Base-by-base conservation (phyloP, 768 basidiomycete genomes). In the Suillus spraguei region DNA sequence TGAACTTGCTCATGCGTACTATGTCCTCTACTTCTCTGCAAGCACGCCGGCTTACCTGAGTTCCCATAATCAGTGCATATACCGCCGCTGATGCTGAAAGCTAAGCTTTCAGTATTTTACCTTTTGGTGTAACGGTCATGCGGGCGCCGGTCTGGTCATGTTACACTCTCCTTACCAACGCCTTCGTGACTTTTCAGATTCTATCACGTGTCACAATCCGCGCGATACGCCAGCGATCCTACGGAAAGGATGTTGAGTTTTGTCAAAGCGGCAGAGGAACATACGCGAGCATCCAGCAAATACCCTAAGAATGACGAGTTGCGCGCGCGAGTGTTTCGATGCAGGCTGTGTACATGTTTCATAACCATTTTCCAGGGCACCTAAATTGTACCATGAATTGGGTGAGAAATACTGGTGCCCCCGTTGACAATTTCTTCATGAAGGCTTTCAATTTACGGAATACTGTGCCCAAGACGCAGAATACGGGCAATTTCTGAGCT, bases 301-400 rank as follows among this genome's bases (percentile, higher is more conserved):
- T 67, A 61, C 47, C 61, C 70, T 14, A 36, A 65, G 44, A 70
- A 71, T 46, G 70, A 71, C 36, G 70, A 71, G 22, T 14, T 54
- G 5, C 64, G 65, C 41, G 53, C 62, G 70, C 71, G 59, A 28
- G 60, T 54, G 10, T 6, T 38, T 20, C 38, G 20, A 11, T n/a
- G 14, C 32, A 32, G 2, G 5, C 28, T 4, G 14, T 22, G 22
- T n/a, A 20, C 22, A 24, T 8, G 13, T 33, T 32, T 63, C 1
- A 46, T 20, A 16, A 38, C n/a, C 20, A 22, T 35, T 65, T 63
- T 16, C 4, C 35, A 65, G 64, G 36, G 55, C 53, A 59, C 62
- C 9, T 63, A 6, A 49, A 54, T 20, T 52, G 62, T 10, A 53
- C 49, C 1, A 3, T 65, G 24, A 17, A 47, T 33, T 17, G 46